Evolutionary conservation across 2,329 filamentous ascomycete species (phyloP).

Genomic region (Triangularia setosa): DNA sequence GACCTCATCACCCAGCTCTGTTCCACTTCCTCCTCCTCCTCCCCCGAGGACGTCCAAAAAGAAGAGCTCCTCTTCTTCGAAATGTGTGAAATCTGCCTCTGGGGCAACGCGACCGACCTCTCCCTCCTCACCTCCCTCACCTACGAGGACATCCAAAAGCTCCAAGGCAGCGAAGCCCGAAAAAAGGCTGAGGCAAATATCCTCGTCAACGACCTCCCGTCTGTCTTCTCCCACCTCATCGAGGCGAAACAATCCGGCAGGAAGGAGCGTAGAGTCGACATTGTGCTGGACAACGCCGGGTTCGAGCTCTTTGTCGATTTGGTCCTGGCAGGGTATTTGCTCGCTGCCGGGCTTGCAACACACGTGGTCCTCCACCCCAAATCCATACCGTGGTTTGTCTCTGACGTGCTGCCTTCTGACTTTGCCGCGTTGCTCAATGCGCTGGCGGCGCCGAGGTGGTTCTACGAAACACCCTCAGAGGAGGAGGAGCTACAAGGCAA

Average conservation of each 20-base stretch:
- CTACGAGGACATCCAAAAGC: slow-evolving; percentile 94
- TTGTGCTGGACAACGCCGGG: slow-evolving; percentile 93
- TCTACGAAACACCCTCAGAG: slow-evolving; percentile 73
- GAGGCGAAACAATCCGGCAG: slow-evolving; percentile 25
- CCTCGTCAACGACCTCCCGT: slow-evolving; percentile 73
- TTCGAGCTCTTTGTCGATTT: slow-evolving; percentile 97
- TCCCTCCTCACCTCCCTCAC: slow-evolving; percentile 85
- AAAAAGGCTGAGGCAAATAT: slow-evolving; percentile 90
- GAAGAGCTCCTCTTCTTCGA: slow-evolving; percentile 80
- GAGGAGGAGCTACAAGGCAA: slow-evolving; percentile 58
- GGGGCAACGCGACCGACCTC: slow-evolving; percentile 95
- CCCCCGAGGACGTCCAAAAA: slow-evolving; percentile 53
- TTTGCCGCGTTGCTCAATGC: slow-evolving; percentile 78
- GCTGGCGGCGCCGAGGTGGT: slow-evolving; percentile 69
- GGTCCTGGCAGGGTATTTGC: slow-evolving; percentile 83
- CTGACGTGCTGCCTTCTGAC: slow-evolving; percentile 83
- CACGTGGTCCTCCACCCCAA: slow-evolving; percentile 88
- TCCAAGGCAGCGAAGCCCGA: slow-evolving; percentile 83
- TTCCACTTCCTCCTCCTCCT: slow-evolving; percentile 46
- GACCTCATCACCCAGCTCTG: slow-evolving; percentile 65
- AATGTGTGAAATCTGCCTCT: slow-evolving; percentile 94
- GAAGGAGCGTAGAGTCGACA: slow-evolving; percentile 75
- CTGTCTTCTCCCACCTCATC: slow-evolving; percentile 29
- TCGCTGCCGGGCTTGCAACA: slow-evolving; percentile 80
- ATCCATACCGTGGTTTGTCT: slow-evolving; percentile 96